Evolutionary conservation across 305 asterid species (phyloP).

Genomic region (Fraxinus paxiana): DNA sequence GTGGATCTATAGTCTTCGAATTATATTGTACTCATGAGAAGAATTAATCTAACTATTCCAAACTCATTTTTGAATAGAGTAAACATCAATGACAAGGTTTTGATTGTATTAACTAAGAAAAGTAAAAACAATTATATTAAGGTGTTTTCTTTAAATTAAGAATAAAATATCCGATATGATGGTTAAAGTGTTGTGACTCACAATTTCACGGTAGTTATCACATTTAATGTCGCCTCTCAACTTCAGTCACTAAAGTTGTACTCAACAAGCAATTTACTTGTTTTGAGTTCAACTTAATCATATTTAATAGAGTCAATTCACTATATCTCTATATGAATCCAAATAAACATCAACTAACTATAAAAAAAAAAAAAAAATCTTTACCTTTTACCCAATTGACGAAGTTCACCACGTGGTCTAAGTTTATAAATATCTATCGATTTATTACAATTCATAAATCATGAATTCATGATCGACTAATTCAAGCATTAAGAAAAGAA

Average conservation of each 20-base stretch:
- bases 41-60: not conserved
- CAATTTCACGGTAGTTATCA: no score
- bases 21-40: not conserved
- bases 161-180: no score
- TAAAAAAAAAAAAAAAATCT: no score
- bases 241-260: not conserved
- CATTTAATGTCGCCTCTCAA: not conserved
- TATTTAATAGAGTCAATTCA: not conserved
- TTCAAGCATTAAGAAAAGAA: not conserved
- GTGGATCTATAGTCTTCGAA: not conserved
- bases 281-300: no score
- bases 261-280: not conserved
- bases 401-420: not conserved
- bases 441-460: not conserved
- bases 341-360: not conserved
- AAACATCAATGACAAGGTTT: not conserved
- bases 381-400: not conserved
- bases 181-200: not conserved
- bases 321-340: not conserved
- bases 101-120: not conserved
- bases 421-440: not conserved
- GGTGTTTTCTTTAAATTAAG: not conserved
- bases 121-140: not conserved
- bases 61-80: not conserved
- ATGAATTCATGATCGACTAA: not conserved